phyloP scores from a whole-genome alignment of 148 eudicot species.

The Chenopodium quinoa region DNA sequence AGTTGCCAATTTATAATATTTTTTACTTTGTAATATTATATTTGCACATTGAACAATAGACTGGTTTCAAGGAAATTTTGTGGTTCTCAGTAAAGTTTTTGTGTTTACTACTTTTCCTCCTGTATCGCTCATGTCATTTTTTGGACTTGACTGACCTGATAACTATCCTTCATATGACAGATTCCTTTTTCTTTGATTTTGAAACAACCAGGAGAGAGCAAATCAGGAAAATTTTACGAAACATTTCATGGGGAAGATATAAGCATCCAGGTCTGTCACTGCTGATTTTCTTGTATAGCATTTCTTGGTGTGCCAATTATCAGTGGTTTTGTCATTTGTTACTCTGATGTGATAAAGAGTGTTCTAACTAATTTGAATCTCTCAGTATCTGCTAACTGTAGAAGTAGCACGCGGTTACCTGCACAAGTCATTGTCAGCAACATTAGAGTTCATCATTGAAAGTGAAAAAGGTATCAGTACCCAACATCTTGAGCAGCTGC shows the following conservation, averaged over 20 bases:
- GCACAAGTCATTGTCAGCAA: slow-evolving; percentile 63
- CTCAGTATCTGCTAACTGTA: slow-evolving; percentile 63
- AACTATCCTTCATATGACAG: slow-evolving; percentile 28
- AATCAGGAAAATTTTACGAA: slow-evolving; percentile 53
- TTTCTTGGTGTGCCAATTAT: not conserved
- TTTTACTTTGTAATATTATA: no score
- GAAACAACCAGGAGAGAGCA: slow-evolving; percentile 43
- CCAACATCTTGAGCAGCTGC: no score
- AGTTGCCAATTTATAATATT: not conserved
- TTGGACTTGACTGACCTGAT: not conserved
- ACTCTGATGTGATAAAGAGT: not conserved
- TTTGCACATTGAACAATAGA: not conserved
- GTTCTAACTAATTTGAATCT: slow-evolving; percentile 21
- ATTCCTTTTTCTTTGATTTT: slow-evolving; percentile 66
- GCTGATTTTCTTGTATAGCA: not conserved
- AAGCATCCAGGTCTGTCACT: slow-evolving; percentile 58
- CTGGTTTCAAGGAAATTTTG: not conserved
- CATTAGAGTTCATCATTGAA: slow-evolving; percentile 68
- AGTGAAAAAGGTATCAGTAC: slow-evolving; percentile 50
- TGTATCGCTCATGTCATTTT: not conserved
- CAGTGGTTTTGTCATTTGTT: not conserved
- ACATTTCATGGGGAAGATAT: slow-evolving; percentile 78
- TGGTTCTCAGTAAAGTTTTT: not conserved
- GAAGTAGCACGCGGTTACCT: slow-evolving; percentile 68
- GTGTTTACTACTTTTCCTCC: not conserved